Conservation (phyloP, 768 basidiomycete species). For the Psilocybe sp. region DNA sequence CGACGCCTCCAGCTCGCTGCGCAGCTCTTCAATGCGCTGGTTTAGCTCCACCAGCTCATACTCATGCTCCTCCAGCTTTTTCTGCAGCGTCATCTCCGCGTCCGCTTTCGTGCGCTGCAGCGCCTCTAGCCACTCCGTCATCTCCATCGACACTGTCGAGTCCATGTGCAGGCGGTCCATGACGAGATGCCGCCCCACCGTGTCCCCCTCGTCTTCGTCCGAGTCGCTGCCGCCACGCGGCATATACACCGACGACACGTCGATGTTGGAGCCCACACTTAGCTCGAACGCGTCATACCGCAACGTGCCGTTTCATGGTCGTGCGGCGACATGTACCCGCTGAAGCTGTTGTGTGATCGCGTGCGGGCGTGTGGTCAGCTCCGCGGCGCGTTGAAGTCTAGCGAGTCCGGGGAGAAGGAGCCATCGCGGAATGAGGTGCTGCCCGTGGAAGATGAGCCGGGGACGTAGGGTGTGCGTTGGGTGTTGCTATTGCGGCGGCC, state of each 20-base stretch:
- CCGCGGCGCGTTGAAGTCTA: conserved; percentile 11
- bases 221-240: conserved; percentile 50
- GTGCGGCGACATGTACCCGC: conserved; percentile 37
- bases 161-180: conserved; percentile 55
- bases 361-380: conserved; percentile 49
- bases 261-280: conserved; percentile 40
- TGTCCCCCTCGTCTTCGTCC: conserved; percentile 52
- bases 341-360: conserved; percentile 60
- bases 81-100: conserved; percentile 64
- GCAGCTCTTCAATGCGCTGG: conserved; percentile 69
- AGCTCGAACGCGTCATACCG: conserved; percentile 23
- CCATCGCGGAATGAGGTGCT: conserved; percentile 11
- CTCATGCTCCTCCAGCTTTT: conserved; percentile 74
- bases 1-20: conserved; percentile 71
- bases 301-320: conserved; percentile 16
- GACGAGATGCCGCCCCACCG: conserved; percentile 54
- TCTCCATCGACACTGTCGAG: conserved; percentile 70
- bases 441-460: conserved; percentile 48
- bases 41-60: conserved; percentile 82
- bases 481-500: conserved; percentile 46
- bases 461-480: conserved; percentile 70
- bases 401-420: conserved; percentile 17
- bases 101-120: conserved; percentile 75
- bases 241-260: conserved; percentile 57
- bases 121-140: conserved; percentile 70